Evolutionary conservation across 331 rosid species (phyloP), one percentile per base, ranked within the genome.

Genomic region (Saraca asoca): DNA sequence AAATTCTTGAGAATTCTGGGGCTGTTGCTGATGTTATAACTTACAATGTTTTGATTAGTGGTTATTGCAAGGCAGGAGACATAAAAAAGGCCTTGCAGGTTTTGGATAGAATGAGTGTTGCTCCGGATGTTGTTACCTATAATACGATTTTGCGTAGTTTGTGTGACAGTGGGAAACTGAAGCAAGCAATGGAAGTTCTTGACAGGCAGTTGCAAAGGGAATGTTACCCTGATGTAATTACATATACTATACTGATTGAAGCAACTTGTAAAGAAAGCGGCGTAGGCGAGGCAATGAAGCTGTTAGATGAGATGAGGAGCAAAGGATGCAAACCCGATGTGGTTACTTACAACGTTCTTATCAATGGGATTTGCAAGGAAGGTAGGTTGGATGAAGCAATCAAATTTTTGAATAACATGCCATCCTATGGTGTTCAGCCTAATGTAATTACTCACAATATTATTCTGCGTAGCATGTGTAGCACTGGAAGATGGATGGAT

Each of bases 281-380:
- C 9, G 95, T 91, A 53, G 85, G 62, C 62, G 83, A 91, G 71
- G 95, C 90, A 5, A 88, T 88, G 95, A 86, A 85, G 52, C 82
- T 91, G 42, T 68, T 91, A 45, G 96, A 91, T 78, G 96, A 83
- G 73, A 91, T 91, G 97, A 81, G 77, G 80, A 71, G 5, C 58
- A 84, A 69, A 76, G 95, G 95, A 38, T 91, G 97, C 71, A 86
- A 85, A 39, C 97, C 97, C 7, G 95, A 88, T 78, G 96, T 91
- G 1, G 91, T 88, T 29, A 91, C 97, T 11, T 88, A 66, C 49
- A 91, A 83, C 80, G 97, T 91, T 72, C 96, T 91, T 19, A 85
- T 86, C 66, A 85, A 88, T 55, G 91, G 88, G 72, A 86, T 91
- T 65, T 91, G 97, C 70, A 88, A 83, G 80, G 95, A 88, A 77